Evolutionary conservation across 495 filamentous ascomycete species (phyloP).

Genomic region (Hypoxylon perforatum): DNA sequence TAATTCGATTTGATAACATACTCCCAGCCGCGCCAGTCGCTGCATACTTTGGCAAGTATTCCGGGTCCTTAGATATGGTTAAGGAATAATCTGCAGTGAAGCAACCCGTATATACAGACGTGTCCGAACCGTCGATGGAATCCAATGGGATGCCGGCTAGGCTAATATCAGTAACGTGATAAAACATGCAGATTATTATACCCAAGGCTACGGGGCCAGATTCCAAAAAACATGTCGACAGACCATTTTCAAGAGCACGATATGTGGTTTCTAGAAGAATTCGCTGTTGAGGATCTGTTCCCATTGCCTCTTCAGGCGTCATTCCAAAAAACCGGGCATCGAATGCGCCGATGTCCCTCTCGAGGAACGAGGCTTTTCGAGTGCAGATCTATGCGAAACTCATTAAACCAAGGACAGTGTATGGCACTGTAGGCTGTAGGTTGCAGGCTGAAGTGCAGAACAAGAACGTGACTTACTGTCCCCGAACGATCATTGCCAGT

Average conservation of each 20-base stretch:
- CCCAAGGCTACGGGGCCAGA: too few species aligned
- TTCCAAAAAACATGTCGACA: too few species aligned
- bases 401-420: background rate
- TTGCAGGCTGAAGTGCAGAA: background rate
- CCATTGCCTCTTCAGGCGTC: conserved; percentile 57
- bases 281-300: conserved; percentile 43
- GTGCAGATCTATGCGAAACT: background rate
- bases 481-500: background rate
- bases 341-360: conserved; percentile 53
- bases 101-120: background rate
- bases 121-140: background rate
- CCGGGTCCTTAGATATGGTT: background rate
- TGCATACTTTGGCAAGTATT: background rate
- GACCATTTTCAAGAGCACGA: conserved; percentile 62
- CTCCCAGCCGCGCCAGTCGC: background rate
- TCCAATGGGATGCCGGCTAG: conserved; percentile 25
- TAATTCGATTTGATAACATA: background rate
- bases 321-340: conserved; percentile 66
- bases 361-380: conserved; percentile 42
- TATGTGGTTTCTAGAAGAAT: conserved; percentile 63
- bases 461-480: background rate
- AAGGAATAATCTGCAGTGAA: background rate
- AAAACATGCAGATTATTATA: too few species aligned
- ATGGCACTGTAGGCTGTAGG: background rate
- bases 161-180: too few species aligned